Percentiles rank a stretch among this genome's conserved stretches.
Evolutionary conservation across 2,329 filamentous ascomycete genomes (phyloP).

Genomic region (Sporothrix curviconia): DNA sequence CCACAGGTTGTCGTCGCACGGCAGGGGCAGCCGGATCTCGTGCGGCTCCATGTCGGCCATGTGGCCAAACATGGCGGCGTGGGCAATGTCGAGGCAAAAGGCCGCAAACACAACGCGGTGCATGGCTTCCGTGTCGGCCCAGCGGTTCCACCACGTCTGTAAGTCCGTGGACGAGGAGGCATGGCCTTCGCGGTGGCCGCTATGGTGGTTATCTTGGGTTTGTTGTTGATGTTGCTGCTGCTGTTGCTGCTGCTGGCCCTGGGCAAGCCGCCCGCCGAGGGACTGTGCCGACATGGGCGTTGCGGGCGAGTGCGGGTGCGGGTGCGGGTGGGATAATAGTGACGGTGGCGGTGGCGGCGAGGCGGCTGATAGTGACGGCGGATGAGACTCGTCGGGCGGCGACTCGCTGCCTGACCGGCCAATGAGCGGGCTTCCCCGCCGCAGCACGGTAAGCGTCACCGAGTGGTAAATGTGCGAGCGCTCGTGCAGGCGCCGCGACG

Average conservation of each 20-base stretch:
- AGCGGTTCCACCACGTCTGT: slow-evolving; percentile 68
- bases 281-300: slow-evolving; percentile 2
- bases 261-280: not conserved
- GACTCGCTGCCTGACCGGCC: slow-evolving; percentile 73
- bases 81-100: slow-evolving; percentile 82
- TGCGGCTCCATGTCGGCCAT: slow-evolving; percentile 85
- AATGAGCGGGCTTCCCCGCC: slow-evolving; percentile 78
- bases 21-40: slow-evolving; percentile 77
- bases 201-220: not conserved
- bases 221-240: slow-evolving; percentile 6
- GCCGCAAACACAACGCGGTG: slow-evolving; percentile 80
- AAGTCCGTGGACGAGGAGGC: slow-evolving; percentile 30
- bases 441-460: slow-evolving; percentile 76
- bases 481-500: slow-evolving; percentile 74
- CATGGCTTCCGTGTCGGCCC: slow-evolving; percentile 85
- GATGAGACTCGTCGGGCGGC: slow-evolving; percentile 52
- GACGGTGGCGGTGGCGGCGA: not conserved
- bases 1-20: slow-evolving; percentile 84
- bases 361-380: not conserved
- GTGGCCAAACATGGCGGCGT: slow-evolving; percentile 90
- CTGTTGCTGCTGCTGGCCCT: not conserved
- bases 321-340: no score
- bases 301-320: not conserved
- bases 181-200: slow-evolving; percentile 2
- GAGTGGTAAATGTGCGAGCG: slow-evolving; percentile 85